Base-by-base conservation (phyloP, 2,329 filamentous ascomycete genomes). In the Arthrobotrys sinensis region DNA sequence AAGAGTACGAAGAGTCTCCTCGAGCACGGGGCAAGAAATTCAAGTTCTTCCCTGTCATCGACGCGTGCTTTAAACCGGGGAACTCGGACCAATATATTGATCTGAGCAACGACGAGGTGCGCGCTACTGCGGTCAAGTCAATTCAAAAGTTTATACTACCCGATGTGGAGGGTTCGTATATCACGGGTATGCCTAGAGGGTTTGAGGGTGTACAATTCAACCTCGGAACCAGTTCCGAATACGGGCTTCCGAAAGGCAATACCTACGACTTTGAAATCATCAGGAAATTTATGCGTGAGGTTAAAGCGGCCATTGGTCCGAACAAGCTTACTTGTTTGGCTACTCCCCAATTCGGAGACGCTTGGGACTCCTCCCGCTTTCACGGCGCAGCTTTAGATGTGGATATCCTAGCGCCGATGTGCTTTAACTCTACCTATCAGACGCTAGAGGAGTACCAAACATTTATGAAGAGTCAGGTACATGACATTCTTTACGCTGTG, bases 1-100 rank as follows among this genome's bases (percentile, higher is more conserved):
- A 60, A 28, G 36, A 60, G 21, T 43, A 60, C 55, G 55, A 60
- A 43, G 55, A 40, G 0, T 60, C 55, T 4, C 4, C 55, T 1
- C 50, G 50, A 2, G 6, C 50, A 19, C 28, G 12, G 11, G 55
- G 55, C 4, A 43, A 24, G 16, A 40, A 24, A n/a, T 60, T 60
- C 55, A 60, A 60, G 28, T 19, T 60, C 55, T 12, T 60, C 16
- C 55, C 55, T 4, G 36, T 24, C 5, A 16, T 60, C 1, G 12
- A 28, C 4, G 19, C 19, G 1, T 28, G 14, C 10, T 43, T 43
- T 14, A 7, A 60, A 19, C 32, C 32, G 5, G 52, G 19, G 21
- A 57, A 57, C 2, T 11, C n/a, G n/a, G 32, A 57, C 6, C 24
- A 53, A 53, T 32, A 16, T 11, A 3, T 53, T 0, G 50, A 53